These are phyloP conservation scores for Leptoxyphium fumago DNA, from an alignment of 2,329 filamentous ascomycete genomes.

Conservation along the genomic window DNA sequence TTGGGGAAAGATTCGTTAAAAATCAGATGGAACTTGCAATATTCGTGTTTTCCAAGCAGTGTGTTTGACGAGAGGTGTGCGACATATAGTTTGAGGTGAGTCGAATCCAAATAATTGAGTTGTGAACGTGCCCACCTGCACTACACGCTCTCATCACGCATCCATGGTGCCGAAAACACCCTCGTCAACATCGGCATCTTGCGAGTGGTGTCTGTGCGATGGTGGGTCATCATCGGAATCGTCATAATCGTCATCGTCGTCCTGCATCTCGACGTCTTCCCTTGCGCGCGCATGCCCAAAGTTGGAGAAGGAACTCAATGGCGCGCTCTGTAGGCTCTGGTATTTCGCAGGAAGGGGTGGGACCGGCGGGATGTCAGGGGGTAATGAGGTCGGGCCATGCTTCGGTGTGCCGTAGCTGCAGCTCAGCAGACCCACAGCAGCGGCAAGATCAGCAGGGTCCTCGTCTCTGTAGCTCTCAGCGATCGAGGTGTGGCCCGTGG, in stretches of 20 bases:
- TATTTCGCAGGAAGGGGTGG: slow-evolving; percentile 75
- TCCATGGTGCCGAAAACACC: slow-evolving; percentile 96
- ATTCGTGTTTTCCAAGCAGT: too few relatives aligned
- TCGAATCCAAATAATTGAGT: not conserved
- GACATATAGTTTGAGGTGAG: not conserved
- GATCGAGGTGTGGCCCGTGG: slow-evolving; percentile 48
- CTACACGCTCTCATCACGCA: slow-evolving; percentile 39
- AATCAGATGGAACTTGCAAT: not conserved
- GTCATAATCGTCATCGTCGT: slow-evolving; percentile 35
- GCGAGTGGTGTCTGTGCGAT: slow-evolving; percentile 25
- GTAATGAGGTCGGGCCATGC: slow-evolving; percentile 46
- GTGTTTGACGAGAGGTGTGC: too few relatives aligned
- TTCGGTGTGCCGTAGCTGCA: slow-evolving; percentile 80
- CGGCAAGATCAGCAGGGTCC: slow-evolving; percentile 76
- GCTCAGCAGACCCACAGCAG: slow-evolving; percentile 77
- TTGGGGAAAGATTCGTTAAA: not conserved
- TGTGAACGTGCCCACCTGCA: not conserved
- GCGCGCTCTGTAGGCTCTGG: slow-evolving; percentile 29
- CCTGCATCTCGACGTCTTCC: slow-evolving; percentile 35
- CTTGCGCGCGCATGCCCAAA: slow-evolving; percentile 8
- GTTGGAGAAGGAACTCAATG: slow-evolving; percentile 11
- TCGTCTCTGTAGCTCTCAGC: slow-evolving; percentile 60
- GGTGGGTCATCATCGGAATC: slow-evolving; percentile 24
- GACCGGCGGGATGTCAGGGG: slow-evolving; percentile 68
- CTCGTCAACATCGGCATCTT: slow-evolving; percentile 81